A percentile compares a stretch with the other conserved stretches of the same genome.
phyloP scores from a whole-genome alignment of 345 rosid genomes.

The Kernera saxatilis region DNA sequence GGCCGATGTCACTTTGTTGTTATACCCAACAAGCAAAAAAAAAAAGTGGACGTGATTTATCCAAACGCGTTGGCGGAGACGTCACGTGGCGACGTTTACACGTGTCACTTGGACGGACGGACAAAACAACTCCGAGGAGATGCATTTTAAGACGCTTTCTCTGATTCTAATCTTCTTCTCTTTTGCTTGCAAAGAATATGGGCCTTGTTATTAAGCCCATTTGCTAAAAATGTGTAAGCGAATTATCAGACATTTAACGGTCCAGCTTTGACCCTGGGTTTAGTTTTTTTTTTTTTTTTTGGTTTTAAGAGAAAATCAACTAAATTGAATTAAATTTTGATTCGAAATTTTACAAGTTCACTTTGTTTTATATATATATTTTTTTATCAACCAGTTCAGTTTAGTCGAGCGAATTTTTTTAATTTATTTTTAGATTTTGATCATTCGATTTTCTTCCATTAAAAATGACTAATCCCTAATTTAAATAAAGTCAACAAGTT shows the following conservation, averaged over 20 bases:
- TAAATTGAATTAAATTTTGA: neutral
- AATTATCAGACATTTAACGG: neutral
- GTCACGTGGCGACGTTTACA: conserved; percentile 33
- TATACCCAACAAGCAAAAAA: conserved; percentile 25
- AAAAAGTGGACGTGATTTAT: conserved; percentile 24
- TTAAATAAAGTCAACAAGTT: neutral
- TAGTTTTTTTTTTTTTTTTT: neutral
- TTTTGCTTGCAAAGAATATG: neutral
- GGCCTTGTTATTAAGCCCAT: conserved; percentile 12
- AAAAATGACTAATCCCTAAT: neutral
- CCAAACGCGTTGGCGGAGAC: conserved; percentile 31
- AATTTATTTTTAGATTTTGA: no score
- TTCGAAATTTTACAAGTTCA: neutral
- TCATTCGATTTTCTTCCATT: no score
- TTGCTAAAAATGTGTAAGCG: neutral
- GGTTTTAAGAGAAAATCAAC: neutral
- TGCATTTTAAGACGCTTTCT: conserved; percentile 16
- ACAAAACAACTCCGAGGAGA: conserved; percentile 4
- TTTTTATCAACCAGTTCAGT: neutral
- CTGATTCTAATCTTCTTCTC: neutral
- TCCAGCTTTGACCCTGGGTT: neutral
- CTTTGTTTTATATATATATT: neutral
- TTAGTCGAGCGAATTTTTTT: no score
- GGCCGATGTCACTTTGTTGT: conserved; percentile 23
- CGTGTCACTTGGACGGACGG: neutral